Percentiles rank a stretch among this genome's conserved stretches.
These are phyloP conservation scores for Beauveria rudraprayagi DNA, from an alignment of 2,329 filamentous ascomycete genomes.

Conservation along the genomic window DNA sequence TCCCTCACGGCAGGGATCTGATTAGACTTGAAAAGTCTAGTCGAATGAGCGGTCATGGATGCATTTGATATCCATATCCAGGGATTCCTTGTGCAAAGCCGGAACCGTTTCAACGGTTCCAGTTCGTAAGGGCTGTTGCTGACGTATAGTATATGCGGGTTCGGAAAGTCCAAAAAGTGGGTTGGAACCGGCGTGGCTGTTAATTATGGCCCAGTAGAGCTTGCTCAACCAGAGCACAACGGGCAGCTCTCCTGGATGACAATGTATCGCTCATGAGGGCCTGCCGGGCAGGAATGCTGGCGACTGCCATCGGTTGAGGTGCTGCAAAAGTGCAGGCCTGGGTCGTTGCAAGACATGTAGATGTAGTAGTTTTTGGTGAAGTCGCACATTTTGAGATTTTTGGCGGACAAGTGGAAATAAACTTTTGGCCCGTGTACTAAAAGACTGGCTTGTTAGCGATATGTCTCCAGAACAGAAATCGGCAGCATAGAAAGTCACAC, in stretches of 20 bases:
- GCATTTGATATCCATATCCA: not conserved
- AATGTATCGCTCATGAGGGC: constrained; percentile 68
- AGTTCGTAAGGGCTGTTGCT: not conserved
- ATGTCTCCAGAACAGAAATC: not conserved
- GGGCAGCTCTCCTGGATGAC: constrained; percentile 56
- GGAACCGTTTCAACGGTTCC: not conserved
- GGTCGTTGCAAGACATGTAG: constrained; percentile 62
- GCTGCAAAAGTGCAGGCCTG: constrained; percentile 61
- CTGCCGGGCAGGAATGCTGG: constrained; percentile 49
- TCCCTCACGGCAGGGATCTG: not conserved
- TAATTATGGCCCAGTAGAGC: not conserved
- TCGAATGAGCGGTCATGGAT: not conserved
- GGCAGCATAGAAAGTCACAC: not conserved
- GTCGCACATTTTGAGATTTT: constrained; percentile 42
- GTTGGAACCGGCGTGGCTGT: not conserved
- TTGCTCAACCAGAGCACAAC: constrained; percentile 30
- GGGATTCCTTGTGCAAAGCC: not conserved
- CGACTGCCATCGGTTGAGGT: constrained; percentile 59
- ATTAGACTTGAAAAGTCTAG: not conserved
- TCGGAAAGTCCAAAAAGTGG: not conserved
- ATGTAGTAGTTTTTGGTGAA: constrained; percentile 73
- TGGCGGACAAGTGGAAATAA: not conserved
- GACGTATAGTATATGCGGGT: not conserved
- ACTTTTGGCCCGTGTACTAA: not conserved
- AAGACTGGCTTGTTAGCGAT: not conserved